phyloP scores from a whole-genome alignment of 1,284 basidiomycete genomes.

The Termitomyces sp. region DNA sequence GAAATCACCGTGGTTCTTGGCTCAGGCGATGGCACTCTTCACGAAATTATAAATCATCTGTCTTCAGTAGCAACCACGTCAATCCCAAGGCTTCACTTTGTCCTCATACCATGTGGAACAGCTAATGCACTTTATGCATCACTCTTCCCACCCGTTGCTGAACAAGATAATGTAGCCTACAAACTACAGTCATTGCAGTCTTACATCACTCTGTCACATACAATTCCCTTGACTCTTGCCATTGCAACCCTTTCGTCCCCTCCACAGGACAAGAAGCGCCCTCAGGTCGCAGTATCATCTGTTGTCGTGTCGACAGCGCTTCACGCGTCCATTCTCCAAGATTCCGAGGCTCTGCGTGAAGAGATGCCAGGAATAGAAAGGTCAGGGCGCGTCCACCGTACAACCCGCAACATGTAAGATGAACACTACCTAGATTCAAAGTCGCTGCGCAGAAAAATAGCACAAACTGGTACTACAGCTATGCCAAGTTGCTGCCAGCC shows the following conservation, averaged over 20 bases:
- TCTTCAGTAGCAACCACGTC: conserved; percentile 21
- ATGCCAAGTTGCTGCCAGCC: conserved; percentile 51
- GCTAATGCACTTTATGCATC: conserved; percentile 87
- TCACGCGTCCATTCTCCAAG: conserved; percentile 83
- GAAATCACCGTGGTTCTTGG: conserved; percentile 54
- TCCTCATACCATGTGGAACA: conserved; percentile 80
- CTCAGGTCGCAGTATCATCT: conserved; percentile 36
- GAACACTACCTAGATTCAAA: conserved; percentile 42
- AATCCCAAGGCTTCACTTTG: conserved; percentile 34
- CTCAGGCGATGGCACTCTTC: conserved; percentile 90
- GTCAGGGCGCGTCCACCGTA: conserved; percentile 27
- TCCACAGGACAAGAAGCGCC: conserved; percentile 21
- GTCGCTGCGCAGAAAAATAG: conserved; percentile 77
- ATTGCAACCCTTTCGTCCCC: conserved; percentile 43
- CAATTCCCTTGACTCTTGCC: conserved; percentile 53
- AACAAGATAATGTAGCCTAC: conserved; percentile 32
- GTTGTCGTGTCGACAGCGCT: conserved; percentile 77
- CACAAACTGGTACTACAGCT: conserved; percentile 65
- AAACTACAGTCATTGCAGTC: conserved; percentile 51
- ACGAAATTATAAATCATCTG: conserved; percentile 74
- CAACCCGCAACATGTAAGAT: neutral
- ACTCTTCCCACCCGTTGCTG: conserved; percentile 42
- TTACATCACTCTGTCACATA: conserved; percentile 35
- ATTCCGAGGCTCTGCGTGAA: conserved; percentile 72
- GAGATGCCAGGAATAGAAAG: conserved; percentile 75